A percentile compares a stretch with the other conserved stretches of the same genome.
phyloP scores from a whole-genome alignment of 306 rosid species.

The Erythrophleum fordii region DNA sequence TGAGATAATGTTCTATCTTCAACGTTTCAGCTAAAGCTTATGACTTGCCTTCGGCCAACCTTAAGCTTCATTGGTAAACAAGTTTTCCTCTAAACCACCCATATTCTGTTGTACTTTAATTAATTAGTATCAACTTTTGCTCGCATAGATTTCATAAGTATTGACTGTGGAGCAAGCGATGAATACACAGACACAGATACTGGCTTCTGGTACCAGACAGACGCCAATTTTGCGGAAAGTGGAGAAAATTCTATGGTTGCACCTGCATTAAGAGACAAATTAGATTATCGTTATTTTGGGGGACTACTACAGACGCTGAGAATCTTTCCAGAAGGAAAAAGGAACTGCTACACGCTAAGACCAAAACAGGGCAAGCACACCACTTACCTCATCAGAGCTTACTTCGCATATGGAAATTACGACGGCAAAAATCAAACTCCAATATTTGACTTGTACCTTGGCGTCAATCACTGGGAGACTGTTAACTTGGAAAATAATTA shows the following conservation, averaged over 20 bases:
- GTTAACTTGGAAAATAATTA: neutral
- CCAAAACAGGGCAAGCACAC: conserved; percentile 36
- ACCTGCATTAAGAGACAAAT: neutral
- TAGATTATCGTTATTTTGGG: neutral
- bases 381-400: conserved; percentile 49
- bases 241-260: neutral
- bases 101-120: too few species aligned
- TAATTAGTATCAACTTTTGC: neutral
- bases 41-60: too few species aligned
- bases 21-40: too few species aligned
- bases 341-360: conserved; percentile 46
- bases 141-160: neutral
- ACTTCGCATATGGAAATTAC: conserved; percentile 46
- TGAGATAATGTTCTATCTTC: too few species aligned
- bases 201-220: neutral
- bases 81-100: too few species aligned
- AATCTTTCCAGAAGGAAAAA: conserved; percentile 47
- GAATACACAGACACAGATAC: neutral
- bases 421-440: conserved; percentile 37
- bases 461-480: conserved; percentile 41
- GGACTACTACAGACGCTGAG: conserved; percentile 31
- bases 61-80: too few species aligned
- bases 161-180: neutral
- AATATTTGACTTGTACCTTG: conserved; percentile 44
- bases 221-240: neutral